Base-by-base conservation (phyloP, 2,329 filamentous ascomycete genomes). In the Parascedosporium putredinis region DNA sequence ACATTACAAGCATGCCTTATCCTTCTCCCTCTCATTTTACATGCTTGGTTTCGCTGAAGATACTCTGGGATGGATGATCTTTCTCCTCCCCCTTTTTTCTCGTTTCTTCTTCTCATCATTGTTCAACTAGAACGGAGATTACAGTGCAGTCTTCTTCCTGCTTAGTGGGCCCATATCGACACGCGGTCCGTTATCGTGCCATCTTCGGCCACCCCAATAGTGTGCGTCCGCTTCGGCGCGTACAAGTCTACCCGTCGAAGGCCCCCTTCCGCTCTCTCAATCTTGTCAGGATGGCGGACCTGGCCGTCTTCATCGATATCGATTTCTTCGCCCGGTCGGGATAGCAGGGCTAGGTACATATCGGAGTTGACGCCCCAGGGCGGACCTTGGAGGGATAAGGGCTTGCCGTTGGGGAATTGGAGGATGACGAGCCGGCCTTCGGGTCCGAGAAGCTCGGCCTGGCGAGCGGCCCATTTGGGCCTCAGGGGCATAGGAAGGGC, bases 401-500 rank as follows among this genome's bases (percentile, higher is more conserved):
- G 73, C 62, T 90, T 93, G 53, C 78, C 75, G 1, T 83, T 80
- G 8, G 88, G 88, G 62, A 85, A 94, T 62, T 95, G 88, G 53
- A 95, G 74, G 65, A 79, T 83, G 47, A 83, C 61, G 23, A 84
- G 67, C 33, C 72, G 67, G 20, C 78, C 78, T 22, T 56, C 60
- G 5, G 69, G 68, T 18, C 64, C 56, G 25, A 83, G 66, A 34
- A 83, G 67, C 34, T 72, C 60, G 12, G 65, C 57, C 64, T 78
- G 75, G 50, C 76, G 67, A 50, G 62, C 62, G 10, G 78, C 73
- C 79, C 79, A 83, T 18, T 60, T 60, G 3, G 72, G 67, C 18
- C 79, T 72, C 48, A 71, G 63, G 2, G 67, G 62, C 1, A 71
- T 73, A n/a, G 76, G 76, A 0, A 84, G 66, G 22, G 80, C 79